Base-by-base conservation (phyloP, 257 asterid genomes). In the Nicotiana tomentosiformis region DNA sequence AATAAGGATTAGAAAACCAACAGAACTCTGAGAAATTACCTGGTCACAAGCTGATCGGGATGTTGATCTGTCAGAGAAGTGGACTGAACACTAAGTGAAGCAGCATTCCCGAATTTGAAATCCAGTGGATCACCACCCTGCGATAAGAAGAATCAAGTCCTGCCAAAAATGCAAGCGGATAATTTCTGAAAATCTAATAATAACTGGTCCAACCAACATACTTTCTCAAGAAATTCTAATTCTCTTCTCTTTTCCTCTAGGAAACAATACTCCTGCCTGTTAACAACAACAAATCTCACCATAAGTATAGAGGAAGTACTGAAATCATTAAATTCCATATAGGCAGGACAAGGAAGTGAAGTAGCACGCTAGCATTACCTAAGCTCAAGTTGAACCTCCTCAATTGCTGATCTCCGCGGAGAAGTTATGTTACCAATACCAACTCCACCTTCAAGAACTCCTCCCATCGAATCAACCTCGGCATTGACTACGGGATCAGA, bases 121-220 rank as follows among this genome's bases (percentile, higher is more conserved):
- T 95, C 98, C 86, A 95, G 84, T 1, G 98, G 98, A 85, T 95
- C 85, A 35, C 98, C 98, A 77, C 98, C 97, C 98, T 95, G 92
- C 88, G 84, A 72, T 83, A 61, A 83, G 74, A 83, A 82, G 66
- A 51, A 80, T 82, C 61, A 67, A 82, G 80, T 81, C 83, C 81
- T 81, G 66, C 66, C 82, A 86, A 83, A 84, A 62, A 15, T 83
- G 49, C 85, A 81, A 57, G 77, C 4, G 35, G 56, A 84, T 68
- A 86, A 62, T 64, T 76, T 51, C 67, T 23, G 72, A 77, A 85
- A 72, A 33, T 67, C 66, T 55, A 78, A 35, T 83, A 89, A 68
- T 58, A 86, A 18, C 64, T 37, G 82, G 80, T 66, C 66, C 69
- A 88, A 83, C 23, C 43, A 82, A 81, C 93, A 86, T 92, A 95